Evolutionary conservation across 495 filamentous ascomycete species (phyloP).

Genomic region (Trichoderma reesei): DNA sequence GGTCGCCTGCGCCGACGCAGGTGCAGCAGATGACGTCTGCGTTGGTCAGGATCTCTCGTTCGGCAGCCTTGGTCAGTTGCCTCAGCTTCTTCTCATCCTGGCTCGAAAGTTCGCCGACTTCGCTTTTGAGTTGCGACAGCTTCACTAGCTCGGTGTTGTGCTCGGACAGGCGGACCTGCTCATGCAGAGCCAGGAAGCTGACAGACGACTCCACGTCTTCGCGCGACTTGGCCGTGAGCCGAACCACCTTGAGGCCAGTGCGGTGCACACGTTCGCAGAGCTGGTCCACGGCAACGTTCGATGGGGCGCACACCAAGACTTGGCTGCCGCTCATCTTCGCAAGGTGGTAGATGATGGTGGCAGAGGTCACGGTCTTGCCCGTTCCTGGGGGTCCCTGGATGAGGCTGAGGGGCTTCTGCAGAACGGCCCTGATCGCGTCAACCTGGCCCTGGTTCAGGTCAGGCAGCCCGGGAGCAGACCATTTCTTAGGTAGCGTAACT

Average conservation of each 20-base stretch:
- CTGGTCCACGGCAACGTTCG: slow-evolving; percentile 97
- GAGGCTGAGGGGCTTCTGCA: slow-evolving; percentile 85
- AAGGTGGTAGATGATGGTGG: slow-evolving; percentile 96
- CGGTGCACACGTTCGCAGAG: slow-evolving; percentile 95
- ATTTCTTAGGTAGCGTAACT: slow-evolving; percentile 91
- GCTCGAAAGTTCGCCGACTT: slow-evolving; percentile 84
- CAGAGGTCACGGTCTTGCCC: slow-evolving; percentile 98
- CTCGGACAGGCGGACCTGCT: slow-evolving; percentile 96
- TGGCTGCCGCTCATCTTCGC: slow-evolving; percentile 92
- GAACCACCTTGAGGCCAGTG: slow-evolving; percentile 93
- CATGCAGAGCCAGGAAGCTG: slow-evolving; percentile 85
- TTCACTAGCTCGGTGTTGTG: slow-evolving; percentile 89
- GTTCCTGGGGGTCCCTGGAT: slow-evolving; percentile 97
- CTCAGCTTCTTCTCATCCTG: slow-evolving; percentile 99
- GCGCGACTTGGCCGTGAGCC: slow-evolving; percentile 93
- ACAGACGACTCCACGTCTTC: slow-evolving; percentile 98
- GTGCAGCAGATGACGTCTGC: slow-evolving; percentile 99
- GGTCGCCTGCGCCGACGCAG: slow-evolving; percentile 95
- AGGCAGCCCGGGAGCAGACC: slow-evolving; percentile 88
- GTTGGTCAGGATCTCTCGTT: slow-evolving; percentile 90
- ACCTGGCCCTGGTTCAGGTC: slow-evolving; percentile 96
- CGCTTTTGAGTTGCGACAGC: slow-evolving; percentile 80
- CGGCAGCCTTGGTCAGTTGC: slow-evolving; percentile 82
- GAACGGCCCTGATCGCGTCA: slow-evolving; percentile 88
- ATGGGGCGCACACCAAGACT: slow-evolving; percentile 92